Percentiles rank a stretch among this genome's conserved stretches.
Conservation (phyloP, 345 rosid genomes). For the Mallotus nudiflorus region DNA sequence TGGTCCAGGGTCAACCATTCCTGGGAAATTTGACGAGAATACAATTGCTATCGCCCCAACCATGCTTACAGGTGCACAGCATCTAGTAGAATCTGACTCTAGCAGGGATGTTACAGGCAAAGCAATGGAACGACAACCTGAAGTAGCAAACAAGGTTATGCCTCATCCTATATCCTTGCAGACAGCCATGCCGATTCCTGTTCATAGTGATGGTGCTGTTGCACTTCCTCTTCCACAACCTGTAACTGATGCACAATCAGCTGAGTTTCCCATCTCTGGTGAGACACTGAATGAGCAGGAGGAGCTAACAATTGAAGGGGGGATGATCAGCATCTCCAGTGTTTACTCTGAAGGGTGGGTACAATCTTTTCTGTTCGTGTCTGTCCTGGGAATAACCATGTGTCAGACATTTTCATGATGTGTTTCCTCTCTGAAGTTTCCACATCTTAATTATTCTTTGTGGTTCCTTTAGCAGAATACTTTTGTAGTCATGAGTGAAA, state of each 20-base stretch:
- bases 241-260: conserved; percentile 54
- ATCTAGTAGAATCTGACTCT: conserved; percentile 55
- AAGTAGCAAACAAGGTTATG: conserved; percentile 46
- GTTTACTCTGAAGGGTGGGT: conserved; percentile 34
- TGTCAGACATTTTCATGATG: not conserved
- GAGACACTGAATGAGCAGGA: conserved; percentile 19
- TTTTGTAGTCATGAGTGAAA: not conserved
- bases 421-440: not conserved
- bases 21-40: conserved; percentile 76
- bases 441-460: not conserved
- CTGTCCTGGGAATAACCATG: not conserved
- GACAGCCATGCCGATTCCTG: conserved; percentile 26
- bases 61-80: conserved; percentile 43
- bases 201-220: conserved; percentile 36
- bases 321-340: conserved; percentile 32
- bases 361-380: not conserved
- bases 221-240: conserved; percentile 48
- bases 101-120: conserved; percentile 51
- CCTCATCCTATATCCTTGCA: conserved; percentile 39
- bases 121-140: conserved; percentile 48
- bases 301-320: conserved; percentile 30
- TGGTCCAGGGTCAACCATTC: conserved; percentile 53
- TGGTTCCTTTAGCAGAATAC: not conserved
- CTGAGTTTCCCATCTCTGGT: conserved; percentile 50
- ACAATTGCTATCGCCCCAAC: conserved; percentile 32